A percentile compares a stretch with the other conserved stretches of the same genome.
These are phyloP conservation scores for Salix arbutifolia DNA, from an alignment of 345 rosid species.

Conservation along the genomic window DNA sequence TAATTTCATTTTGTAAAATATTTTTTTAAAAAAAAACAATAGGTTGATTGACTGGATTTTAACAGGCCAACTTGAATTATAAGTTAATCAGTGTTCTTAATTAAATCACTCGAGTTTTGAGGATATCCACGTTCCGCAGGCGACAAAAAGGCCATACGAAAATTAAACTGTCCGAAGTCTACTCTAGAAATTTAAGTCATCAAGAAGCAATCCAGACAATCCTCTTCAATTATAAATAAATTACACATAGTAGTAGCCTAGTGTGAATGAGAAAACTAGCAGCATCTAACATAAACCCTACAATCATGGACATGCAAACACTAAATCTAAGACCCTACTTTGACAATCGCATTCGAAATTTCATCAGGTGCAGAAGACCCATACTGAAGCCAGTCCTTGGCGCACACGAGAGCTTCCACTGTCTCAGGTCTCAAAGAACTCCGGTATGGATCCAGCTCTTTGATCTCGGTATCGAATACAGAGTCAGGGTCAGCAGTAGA, in stretches of 20 bases:
- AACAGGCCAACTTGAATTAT: too few relatives aligned
- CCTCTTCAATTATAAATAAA: background rate
- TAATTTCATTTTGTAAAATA: too few relatives aligned
- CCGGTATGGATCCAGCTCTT: slow-evolving; percentile 67
- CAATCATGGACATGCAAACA: too few relatives aligned
- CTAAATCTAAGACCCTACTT: slow-evolving; percentile 49
- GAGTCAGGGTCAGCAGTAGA: slow-evolving; percentile 52
- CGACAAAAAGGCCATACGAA: too few relatives aligned
- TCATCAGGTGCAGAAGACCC: slow-evolving; percentile 32
- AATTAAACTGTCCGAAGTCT: background rate
- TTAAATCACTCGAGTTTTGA: too few relatives aligned
- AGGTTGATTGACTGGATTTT: too few relatives aligned
- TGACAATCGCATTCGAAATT: slow-evolving; percentile 43
- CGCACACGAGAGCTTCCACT: slow-evolving; percentile 82
- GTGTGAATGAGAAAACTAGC: background rate
- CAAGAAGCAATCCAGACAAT: background rate
- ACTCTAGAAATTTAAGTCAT: background rate
- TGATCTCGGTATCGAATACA: slow-evolving; percentile 49
- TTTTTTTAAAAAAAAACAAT: too few relatives aligned
- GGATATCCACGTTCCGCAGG: too few relatives aligned
- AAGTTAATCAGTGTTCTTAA: too few relatives aligned
- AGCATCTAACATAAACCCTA: too few relatives aligned
- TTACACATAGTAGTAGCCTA: background rate
- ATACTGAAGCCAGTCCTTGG: slow-evolving; percentile 78
- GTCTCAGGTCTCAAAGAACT: slow-evolving; percentile 79